Evolutionary conservation across 1,139 yeast genomes (phyloP), one percentile per base, ranked within the genome.

Genomic region (Blastobotrys aristatus): DNA sequence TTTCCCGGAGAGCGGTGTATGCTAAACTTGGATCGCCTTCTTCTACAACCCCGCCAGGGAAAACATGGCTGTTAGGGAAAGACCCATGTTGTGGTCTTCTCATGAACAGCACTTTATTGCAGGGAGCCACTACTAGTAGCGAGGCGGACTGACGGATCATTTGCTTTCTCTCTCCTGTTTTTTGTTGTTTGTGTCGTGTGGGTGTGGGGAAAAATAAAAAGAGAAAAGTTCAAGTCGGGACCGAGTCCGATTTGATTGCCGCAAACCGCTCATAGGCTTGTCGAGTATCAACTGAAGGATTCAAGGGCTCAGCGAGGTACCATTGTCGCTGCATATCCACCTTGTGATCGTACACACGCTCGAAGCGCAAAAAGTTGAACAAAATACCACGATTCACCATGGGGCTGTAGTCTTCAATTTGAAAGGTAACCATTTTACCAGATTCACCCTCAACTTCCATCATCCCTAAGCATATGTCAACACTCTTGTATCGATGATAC

Each of bases 351-450:
- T 27, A 20, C 20, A 40, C 30, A 16, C 37, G 57, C 49, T 68
- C 71, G 41, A 82, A 69, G 54, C 80, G 86, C 43, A 82, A 69
- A 57, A 75, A 82, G 50, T 75, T 79, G 3, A 83, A 74, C 27
- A 79, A 62, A 49, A 82, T 74, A 1, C 83, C 82, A 0, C 77
- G 70, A 57, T 80, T 81, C 35, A 77, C 60, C 53, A 74, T 72
- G 22, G 75, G 63, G 0, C 84, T 86, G 4, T 75, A 72, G 54
- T 82, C 89, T 55, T 80, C 84, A 73, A 82, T 73, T 1, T 70
- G 64, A 16, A 83, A 59, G 36, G 70, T 70, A 2, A 80, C 69
- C 38, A 68, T 69, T 11, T 69, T 63, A 20, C 24, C 29, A 13
- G 13, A 10, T 13, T 18, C 33, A 4, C 33, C 44, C 2, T 41